phyloP scores from a whole-genome alignment of 768 basidiomycete species.

The Lentinus tigrinus region DNA sequence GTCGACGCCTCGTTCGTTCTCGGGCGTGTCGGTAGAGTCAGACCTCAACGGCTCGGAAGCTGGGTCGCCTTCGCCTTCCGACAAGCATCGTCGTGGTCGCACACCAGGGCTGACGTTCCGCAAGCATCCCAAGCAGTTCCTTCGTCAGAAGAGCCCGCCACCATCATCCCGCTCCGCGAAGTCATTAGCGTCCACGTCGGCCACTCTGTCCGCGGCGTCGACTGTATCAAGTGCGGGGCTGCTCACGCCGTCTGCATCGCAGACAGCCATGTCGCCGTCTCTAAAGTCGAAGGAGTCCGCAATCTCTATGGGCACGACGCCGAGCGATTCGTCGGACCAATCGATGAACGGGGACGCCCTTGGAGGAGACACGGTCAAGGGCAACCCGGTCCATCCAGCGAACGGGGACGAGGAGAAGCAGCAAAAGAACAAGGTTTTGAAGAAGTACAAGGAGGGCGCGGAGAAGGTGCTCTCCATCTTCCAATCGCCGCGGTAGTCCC shows the following conservation, averaged over 20 bases:
- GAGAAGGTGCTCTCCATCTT: slow-evolving; percentile 85
- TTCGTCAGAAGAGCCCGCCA: slow-evolving; percentile 69
- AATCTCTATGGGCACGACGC: slow-evolving; percentile 60
- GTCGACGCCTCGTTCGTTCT: slow-evolving; percentile 46
- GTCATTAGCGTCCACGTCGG: slow-evolving; percentile 45
- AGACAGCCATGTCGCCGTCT: slow-evolving; percentile 58
- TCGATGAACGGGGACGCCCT: slow-evolving; percentile 56
- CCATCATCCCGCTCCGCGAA: slow-evolving; percentile 38
- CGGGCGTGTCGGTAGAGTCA: slow-evolving; percentile 58
- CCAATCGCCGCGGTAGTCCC: slow-evolving; percentile 55
- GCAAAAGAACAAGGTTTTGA: slow-evolving; percentile 70
- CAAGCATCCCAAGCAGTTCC: slow-evolving; percentile 69
- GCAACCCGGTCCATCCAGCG: slow-evolving; percentile 19
- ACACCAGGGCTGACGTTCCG: slow-evolving; percentile 69
- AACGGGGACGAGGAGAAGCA: slow-evolving; percentile 49
- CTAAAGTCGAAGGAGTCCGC: slow-evolving; percentile 81
- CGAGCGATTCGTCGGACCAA: slow-evolving; percentile 70
- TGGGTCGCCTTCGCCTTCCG: slow-evolving; percentile 45
- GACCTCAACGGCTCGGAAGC: slow-evolving; percentile 36
- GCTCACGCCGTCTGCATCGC: slow-evolving; percentile 64
- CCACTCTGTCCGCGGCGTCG: slow-evolving; percentile 43
- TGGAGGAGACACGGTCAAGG: slow-evolving; percentile 31
- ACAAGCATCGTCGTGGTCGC: slow-evolving; percentile 67
- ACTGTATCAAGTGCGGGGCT: slow-evolving; percentile 47
- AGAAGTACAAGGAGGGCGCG: slow-evolving; percentile 85